phyloP scores from a whole-genome alignment of 208 protist species.

The Wallacemonas sp. region DNA sequence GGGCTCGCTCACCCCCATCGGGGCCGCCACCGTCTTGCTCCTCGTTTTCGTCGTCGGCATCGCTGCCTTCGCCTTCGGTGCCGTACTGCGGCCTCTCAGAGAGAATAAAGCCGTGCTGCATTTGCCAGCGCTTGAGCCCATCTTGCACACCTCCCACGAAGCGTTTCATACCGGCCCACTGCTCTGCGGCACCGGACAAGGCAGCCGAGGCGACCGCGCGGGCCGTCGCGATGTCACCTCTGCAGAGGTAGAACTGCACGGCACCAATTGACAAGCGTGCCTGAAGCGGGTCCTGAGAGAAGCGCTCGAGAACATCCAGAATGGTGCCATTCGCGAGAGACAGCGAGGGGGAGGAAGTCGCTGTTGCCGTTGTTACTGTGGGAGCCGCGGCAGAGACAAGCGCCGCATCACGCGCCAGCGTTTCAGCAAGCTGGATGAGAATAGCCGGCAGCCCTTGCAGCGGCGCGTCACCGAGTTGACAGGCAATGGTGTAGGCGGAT shows the following conservation, averaged over 20 bases:
- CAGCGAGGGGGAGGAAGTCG: no score
- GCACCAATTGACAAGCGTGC: neutral
- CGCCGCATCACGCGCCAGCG: slow-evolving; percentile 17
- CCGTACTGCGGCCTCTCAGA: neutral
- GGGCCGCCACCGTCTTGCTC: neutral
- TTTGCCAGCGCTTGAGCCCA: slow-evolving; percentile 31
- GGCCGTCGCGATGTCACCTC: neutral
- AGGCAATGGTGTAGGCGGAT: neutral
- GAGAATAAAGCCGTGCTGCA: slow-evolving; percentile 22
- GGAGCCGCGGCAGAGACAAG: slow-evolving; percentile 3
- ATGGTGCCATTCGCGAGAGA: no score
- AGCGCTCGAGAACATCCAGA: neutral
- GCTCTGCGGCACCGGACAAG: slow-evolving; percentile 14
- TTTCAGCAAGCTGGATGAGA: slow-evolving; percentile 30
- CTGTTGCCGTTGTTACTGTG: no score
- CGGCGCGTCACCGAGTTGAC: neutral
- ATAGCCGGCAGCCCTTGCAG: slow-evolving; percentile 43
- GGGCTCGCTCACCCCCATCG: neutral
- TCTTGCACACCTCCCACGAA: slow-evolving; percentile 14
- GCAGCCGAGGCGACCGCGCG: neutral
- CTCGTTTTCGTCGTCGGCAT: neutral
- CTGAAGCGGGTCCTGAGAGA: slow-evolving; percentile 10
- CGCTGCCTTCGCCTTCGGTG: neutral
- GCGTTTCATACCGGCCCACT: slow-evolving; percentile 20
- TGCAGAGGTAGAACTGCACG: slow-evolving; percentile 20